Evolutionary conservation across 148 eudicot species (phyloP).

Genomic region (Heliamphora exappendiculata): DNA sequence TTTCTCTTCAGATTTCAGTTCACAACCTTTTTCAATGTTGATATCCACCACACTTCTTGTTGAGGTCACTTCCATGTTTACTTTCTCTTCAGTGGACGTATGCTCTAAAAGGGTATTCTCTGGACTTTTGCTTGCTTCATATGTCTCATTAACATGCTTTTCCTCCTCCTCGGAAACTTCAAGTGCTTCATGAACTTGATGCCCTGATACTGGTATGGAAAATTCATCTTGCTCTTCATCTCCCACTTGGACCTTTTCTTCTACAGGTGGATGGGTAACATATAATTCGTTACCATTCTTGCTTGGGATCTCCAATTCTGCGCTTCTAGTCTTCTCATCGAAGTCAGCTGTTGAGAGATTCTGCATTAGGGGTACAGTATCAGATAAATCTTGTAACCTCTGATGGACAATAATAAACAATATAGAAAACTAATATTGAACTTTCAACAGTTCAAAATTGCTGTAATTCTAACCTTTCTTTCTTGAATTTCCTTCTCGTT

Average conservation of each 20-base stretch:
- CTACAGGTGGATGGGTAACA: conserved; percentile 6
- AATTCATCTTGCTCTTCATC: conserved; percentile 5
- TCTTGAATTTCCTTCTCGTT: conserved; percentile 9
- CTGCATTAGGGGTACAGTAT: conserved; percentile 11
- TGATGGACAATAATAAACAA: background rate
- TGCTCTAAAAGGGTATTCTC: conserved; percentile 8
- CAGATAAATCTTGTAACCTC: background rate
- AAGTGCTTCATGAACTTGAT: conserved; percentile 9
- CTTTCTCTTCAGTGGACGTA: conserved; percentile 4
- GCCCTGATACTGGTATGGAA: background rate
- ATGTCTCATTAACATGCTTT: background rate
- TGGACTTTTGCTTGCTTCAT: background rate
- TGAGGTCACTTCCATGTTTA: background rate
- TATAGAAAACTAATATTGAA: background rate
- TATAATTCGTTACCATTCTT: conserved; percentile 10
- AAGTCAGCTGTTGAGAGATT: background rate
- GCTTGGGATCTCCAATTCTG: conserved; percentile 4
- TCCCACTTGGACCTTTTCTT: conserved; percentile 1
- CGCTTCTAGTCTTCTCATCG: conserved; percentile 5
- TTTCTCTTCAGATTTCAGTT: conserved; percentile 7
- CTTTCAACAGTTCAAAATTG: background rate
- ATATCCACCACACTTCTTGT: background rate
- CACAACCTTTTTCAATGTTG: conserved; percentile 3
- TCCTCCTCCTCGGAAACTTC: conserved; percentile 7
- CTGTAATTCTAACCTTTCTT: conserved; percentile 13